A percentile compares a stretch with the other conserved stretches of the same genome.
Evolutionary conservation across 441 rosid genomes (phyloP).

Genomic region (California macrophylla): DNA sequence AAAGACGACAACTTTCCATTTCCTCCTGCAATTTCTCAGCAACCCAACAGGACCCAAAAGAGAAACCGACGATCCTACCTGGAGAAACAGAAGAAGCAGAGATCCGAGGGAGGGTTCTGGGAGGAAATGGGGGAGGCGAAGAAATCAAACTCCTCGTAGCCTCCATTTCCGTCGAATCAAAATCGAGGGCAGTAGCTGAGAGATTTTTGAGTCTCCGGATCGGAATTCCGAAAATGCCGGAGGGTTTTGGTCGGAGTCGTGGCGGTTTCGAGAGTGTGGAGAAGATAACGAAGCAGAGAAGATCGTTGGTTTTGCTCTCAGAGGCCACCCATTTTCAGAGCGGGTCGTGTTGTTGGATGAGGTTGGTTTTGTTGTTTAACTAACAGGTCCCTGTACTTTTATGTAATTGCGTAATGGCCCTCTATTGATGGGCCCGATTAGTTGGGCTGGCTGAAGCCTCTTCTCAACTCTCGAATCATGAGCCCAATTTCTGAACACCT

Average conservation of each 20-base stretch:
- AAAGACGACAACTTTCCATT: background rate
- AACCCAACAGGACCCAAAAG: background rate
- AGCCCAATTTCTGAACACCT: no score
- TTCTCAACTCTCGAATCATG: no score
- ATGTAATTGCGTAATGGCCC: background rate
- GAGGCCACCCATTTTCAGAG: background rate
- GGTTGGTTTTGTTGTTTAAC: background rate
- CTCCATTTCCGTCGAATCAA: slow-evolving; percentile 37
- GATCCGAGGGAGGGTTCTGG: slow-evolving; percentile 41
- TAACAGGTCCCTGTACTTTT: background rate
- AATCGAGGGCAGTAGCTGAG: background rate
- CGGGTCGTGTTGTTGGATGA: background rate
- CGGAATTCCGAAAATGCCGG: background rate
- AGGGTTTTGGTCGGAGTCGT: background rate
- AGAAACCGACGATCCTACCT: slow-evolving; percentile 24
- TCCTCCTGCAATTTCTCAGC: background rate
- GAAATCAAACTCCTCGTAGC: slow-evolving; percentile 50
- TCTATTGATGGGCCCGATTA: background rate
- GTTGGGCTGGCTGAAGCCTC: no score
- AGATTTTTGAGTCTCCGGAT: background rate
- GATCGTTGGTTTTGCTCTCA: background rate
- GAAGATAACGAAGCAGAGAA: slow-evolving; percentile 3
- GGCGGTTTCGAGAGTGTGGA: background rate
- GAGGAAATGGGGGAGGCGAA: slow-evolving; percentile 50
- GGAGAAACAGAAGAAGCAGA: slow-evolving; percentile 35